phyloP scores from a whole-genome alignment of 2,329 filamentous ascomycete genomes.

The Coleophoma eucalyptorum region DNA sequence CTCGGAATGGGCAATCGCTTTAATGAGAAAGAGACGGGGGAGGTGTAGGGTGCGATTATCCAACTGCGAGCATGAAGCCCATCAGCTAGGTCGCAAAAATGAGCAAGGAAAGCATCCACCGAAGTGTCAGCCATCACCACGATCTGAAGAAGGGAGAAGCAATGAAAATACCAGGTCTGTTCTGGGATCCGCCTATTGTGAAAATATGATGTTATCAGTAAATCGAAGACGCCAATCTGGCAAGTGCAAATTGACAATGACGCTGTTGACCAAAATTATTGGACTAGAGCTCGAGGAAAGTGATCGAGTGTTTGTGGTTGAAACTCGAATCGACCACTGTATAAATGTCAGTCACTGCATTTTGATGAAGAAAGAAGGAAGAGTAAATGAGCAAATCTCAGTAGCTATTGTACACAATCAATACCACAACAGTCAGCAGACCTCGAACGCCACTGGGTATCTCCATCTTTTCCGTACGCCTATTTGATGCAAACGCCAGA shows the following conservation, averaged over 20 bases:
- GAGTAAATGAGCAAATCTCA: slow-evolving; percentile 5
- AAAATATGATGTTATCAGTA: not conserved
- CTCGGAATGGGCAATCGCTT: not conserved
- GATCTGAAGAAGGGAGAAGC: not conserved
- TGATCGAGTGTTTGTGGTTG: not conserved
- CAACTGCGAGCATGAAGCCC: not conserved
- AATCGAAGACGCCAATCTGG: not conserved
- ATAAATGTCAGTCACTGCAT: slow-evolving; percentile 19
- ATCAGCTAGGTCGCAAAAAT: not conserved
- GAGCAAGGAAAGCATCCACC: not conserved
- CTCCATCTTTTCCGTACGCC: slow-evolving; percentile 19
- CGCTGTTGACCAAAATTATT: not conserved
- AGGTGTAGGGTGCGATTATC: not conserved
- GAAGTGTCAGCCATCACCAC: not conserved
- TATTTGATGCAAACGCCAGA: slow-evolving; percentile 9
- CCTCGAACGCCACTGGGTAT: slow-evolving; percentile 20
- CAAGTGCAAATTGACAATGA: not conserved
- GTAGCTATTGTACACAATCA: slow-evolving; percentile 19
- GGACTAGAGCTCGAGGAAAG: not conserved
- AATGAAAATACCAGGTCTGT: not conserved
- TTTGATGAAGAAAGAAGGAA: slow-evolving; percentile 8
- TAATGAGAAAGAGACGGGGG: not conserved
- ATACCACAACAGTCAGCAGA: slow-evolving; percentile 1
- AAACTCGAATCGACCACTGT: slow-evolving; percentile 13
- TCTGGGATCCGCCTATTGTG: slow-evolving; percentile 12